Evolutionary conservation across 177 flowering plant genomes (phyloP), one percentile per base, ranked within the genome.

Genomic region (Vitis hybrid): DNA sequence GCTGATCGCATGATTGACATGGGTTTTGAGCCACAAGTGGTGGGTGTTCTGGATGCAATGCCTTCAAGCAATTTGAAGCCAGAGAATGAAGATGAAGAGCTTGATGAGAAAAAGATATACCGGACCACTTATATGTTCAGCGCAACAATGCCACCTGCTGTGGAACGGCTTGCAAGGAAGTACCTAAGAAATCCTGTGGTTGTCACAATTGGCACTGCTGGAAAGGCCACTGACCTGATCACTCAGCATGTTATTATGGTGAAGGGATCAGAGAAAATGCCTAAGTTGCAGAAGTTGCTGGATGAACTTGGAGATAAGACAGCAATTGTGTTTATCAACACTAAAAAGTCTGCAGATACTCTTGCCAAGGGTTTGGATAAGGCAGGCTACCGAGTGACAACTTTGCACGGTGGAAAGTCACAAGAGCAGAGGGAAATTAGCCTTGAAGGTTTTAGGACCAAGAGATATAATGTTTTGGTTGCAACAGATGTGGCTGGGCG

Each of bases 401-500:
- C 90, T 34, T 71, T 92, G 81, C 97, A 92, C 55, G 97, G 97
- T 67, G 97, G 95, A 69, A 89, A 89, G 80, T 87, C 91, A 0
- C 97, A 90, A 56, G 97, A 92, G 60, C 92, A 85, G 74, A 78
- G 97, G 56, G 97, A 92, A 80, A 86, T 88, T 12, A 90, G 96
- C 58, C 90, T 92, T 18, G 92, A 89, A 70, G 97, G 96, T 18
- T 92, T 90, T 74, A 82, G 92, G 77, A 80, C 82, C 50, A 90
- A 88, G 80, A 78, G 96, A 72, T 92, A 79, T 69, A 89, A 83
- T 72, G 96, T 92, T 19, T 87, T 90, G 67, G 92, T 90, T 66
- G 94, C 97, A 9, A 90, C 97, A 0, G 96, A 92, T 80, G 94
- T 92, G 16, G 92, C 87, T 5, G 97, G 96, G 5, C 92, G 94